Conservation (phyloP, 2,329 filamentous ascomycete species). For the Sporothrix brunneoviolacea region DNA sequence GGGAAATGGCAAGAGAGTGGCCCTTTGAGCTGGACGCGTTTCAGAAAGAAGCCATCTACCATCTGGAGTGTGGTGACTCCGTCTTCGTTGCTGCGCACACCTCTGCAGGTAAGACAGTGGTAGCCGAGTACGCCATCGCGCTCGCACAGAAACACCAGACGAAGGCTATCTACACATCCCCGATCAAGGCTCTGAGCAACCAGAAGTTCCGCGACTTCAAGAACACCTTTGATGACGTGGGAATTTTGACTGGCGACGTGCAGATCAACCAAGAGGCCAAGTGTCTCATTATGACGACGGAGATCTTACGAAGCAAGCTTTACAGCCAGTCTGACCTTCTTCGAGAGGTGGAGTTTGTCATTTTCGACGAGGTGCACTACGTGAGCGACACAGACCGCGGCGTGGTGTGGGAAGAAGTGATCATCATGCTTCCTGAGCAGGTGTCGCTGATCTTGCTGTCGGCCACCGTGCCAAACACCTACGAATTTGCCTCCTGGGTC, state of each 20-base stretch:
- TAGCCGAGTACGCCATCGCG: conserved; percentile 96
- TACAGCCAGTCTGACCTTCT: conserved; percentile 95
- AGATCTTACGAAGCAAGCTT: conserved; percentile 96
- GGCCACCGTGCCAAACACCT: conserved; percentile 92
- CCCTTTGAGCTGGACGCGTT: conserved; percentile 97
- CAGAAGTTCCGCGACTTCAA: conserved; percentile 98
- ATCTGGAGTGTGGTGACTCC: conserved; percentile 91
- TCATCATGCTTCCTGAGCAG: conserved; percentile 98
- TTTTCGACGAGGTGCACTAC: conserved; percentile 98
- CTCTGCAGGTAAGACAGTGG: conserved; percentile 95
- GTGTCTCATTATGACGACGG: conserved; percentile 98
- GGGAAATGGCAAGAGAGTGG: conserved; percentile 89
- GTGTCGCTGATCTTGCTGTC: conserved; percentile 92
- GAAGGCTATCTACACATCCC: conserved; percentile 97
- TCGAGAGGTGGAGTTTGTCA: conserved; percentile 95
- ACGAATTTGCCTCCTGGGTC: conserved; percentile 98
- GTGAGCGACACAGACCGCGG: conserved; percentile 94
- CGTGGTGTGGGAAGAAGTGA: conserved; percentile 99
- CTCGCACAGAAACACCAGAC: conserved; percentile 98
- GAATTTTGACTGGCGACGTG: conserved; percentile 93
- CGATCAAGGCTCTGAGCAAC: conserved; percentile 96
- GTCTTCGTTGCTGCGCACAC: conserved; percentile 98
- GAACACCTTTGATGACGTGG: conserved; percentile 85
- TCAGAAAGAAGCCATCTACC: conserved; percentile 97
- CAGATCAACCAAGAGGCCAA: conserved; percentile 97